Evolutionary conservation across 1,284 basidiomycete genomes (phyloP).

Genomic region (Volvariella surrecta): DNA sequence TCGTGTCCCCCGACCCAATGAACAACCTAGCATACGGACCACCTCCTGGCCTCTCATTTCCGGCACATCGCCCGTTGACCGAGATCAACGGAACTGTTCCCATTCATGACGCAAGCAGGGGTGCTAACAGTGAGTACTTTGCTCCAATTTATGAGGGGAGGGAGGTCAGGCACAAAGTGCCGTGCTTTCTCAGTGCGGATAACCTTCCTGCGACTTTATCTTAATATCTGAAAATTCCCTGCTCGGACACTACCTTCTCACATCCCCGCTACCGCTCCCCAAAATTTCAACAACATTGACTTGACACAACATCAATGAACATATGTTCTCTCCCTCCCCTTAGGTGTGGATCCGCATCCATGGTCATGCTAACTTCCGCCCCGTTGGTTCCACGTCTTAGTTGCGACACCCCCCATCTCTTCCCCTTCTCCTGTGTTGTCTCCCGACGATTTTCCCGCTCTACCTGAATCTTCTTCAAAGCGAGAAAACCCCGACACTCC

Average conservation of each 20-base stretch:
- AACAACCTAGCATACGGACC: slow-evolving; percentile 40
- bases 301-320: not conserved
- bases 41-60: slow-evolving; percentile 50
- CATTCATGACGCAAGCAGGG: too few species aligned
- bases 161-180: slow-evolving; percentile 74
- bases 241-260: not conserved
- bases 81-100: too few species aligned
- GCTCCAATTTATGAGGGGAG: slow-evolving; percentile 45
- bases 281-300: slow-evolving; percentile 1
- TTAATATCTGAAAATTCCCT: not conserved
- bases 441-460: slow-evolving; percentile 64
- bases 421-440: slow-evolving; percentile 49
- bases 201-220: slow-evolving; percentile 56
- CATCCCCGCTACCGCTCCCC: too few species aligned
- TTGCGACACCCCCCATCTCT: slow-evolving; percentile 24
- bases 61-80: slow-evolving; percentile 15
- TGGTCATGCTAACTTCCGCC: slow-evolving; percentile 44
- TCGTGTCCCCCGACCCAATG: slow-evolving; percentile 32
- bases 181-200: slow-evolving; percentile 79
- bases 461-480: slow-evolving; percentile 26
- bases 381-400: slow-evolving; percentile 30
- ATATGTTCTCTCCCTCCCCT: slow-evolving; percentile 29
- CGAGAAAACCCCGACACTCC: slow-evolving; percentile 9
- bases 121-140: too few species aligned
- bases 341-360: slow-evolving; percentile 30